phyloP scores from a whole-genome alignment of 495 filamentous ascomycete species.

The Neurospora sp. region DNA sequence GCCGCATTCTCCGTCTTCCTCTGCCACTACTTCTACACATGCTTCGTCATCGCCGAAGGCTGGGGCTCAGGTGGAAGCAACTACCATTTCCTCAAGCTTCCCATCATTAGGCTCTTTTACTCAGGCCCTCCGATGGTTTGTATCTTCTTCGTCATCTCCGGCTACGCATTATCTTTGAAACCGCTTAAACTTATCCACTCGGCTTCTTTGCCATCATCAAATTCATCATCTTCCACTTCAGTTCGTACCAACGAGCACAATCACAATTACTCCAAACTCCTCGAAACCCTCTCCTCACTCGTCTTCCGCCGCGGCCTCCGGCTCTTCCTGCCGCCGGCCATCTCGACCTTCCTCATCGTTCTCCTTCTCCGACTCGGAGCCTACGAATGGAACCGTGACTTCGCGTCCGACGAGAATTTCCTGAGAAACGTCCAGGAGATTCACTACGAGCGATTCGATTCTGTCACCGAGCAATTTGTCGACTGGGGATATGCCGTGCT shows the following conservation, averaged over 20 bases:
- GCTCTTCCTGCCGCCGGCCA: slow-evolving; percentile 53
- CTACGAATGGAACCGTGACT: slow-evolving; percentile 34
- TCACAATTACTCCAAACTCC: slow-evolving; percentile 7
- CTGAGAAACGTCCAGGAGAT: slow-evolving; percentile 32
- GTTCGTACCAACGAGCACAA: slow-evolving; percentile 25
- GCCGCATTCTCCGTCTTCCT: slow-evolving; percentile 50
- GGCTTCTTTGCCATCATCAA: background rate
- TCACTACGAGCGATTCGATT: slow-evolving; percentile 22
- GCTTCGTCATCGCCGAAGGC: slow-evolving; percentile 34
- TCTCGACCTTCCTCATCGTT: slow-evolving; percentile 50
- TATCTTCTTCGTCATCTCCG: slow-evolving; percentile 69
- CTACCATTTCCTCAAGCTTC: slow-evolving; percentile 47
- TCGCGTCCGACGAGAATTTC: slow-evolving; percentile 25
- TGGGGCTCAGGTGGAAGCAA: slow-evolving; percentile 24
- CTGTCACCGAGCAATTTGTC: slow-evolving; percentile 16
- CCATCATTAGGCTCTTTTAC: slow-evolving; percentile 55
- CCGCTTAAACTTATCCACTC: slow-evolving; percentile 48
- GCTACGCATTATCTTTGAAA: slow-evolving; percentile 58
- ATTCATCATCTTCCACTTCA: background rate
- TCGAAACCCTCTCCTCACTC: slow-evolving; percentile 43
- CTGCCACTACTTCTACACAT: slow-evolving; percentile 39
- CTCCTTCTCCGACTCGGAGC: slow-evolving; percentile 45
- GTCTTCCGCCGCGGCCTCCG: slow-evolving; percentile 58
- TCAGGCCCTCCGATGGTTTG: slow-evolving; percentile 63
- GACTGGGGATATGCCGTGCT: slow-evolving; percentile 28